These are phyloP conservation scores for Aspergillus wentii DNA, from an alignment of 495 filamentous ascomycete species.

Conservation along the genomic window DNA sequence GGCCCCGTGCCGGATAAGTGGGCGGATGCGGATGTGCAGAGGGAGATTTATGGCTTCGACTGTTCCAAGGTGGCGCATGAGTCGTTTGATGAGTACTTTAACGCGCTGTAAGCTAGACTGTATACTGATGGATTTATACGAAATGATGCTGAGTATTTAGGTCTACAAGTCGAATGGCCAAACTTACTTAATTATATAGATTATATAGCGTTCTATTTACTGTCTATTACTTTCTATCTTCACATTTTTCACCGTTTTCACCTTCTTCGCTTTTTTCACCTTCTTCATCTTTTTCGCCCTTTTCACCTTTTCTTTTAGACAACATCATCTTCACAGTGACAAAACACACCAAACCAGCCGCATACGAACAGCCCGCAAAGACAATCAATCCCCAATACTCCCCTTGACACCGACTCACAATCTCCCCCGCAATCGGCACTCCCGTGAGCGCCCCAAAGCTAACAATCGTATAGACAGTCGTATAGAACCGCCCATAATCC, in stretches of 20 bases:
- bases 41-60: conserved; percentile 71
- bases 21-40: conserved; percentile 75
- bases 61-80: conserved; percentile 56
- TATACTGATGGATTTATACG: too few species aligned
- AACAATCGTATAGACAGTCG: conserved; percentile 56
- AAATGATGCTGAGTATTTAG: too few species aligned
- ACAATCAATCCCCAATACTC: conserved; percentile 46
- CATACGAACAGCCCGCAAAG: conserved; percentile 48
- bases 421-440: conserved; percentile 69
- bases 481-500: conserved; percentile 60
- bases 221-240: too few species aligned
- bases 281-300: too few species aligned
- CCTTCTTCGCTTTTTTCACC: too few species aligned
- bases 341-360: conserved; percentile 41
- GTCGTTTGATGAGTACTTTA: conserved; percentile 56
- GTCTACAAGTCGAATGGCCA: too few species aligned
- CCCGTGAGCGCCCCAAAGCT: conserved; percentile 60
- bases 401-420: conserved; percentile 24
- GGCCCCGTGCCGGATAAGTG: conserved; percentile 70
- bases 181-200: too few species aligned
- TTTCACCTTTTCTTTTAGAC: too few species aligned
- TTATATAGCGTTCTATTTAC: too few species aligned
- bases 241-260: too few species aligned
- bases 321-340: conserved; percentile 38
- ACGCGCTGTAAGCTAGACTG: conserved; percentile 32